Evolutionary conservation across 306 rosid species (phyloP).

Genomic region (Prunus persica): Prunus_persica_NCBIv2 NC_034010.1:15459501-15460000

Average conservation of each 20-base stretch:
- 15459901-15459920: neutral
- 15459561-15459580: too few relatives aligned
- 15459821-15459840: neutral
- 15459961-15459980: constrained; percentile 4
- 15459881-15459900: neutral
- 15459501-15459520: neutral
- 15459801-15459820: neutral
- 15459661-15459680: neutral
- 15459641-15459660: neutral
- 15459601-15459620: too few relatives aligned
- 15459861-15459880: neutral
- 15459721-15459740: neutral
- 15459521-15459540: neutral
- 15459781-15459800: neutral
- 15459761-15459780: neutral
- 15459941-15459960: neutral
- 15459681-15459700: neutral
- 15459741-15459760: neutral
- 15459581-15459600: too few relatives aligned
- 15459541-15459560: neutral
- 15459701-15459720: neutral
- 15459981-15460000: constrained; percentile 4
- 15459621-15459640: neutral
- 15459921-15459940: neutral
- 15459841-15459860: neutral